phyloP scores from a whole-genome alignment of 192 early-diverging fungal species.

The Podochytrium sp. region DNA sequence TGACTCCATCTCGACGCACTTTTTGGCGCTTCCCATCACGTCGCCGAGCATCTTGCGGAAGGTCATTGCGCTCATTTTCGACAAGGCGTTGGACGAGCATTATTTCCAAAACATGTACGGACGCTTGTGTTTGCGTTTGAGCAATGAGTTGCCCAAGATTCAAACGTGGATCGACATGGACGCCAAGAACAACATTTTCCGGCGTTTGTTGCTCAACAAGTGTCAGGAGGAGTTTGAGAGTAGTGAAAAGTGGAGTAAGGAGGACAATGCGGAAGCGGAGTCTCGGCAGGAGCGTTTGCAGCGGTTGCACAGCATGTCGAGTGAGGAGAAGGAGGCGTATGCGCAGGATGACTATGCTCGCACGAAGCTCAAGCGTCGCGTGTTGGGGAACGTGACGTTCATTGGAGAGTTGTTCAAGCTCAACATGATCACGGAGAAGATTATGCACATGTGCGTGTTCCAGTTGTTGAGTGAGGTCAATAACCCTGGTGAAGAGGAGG shows the following conservation, averaged over 20 bases:
- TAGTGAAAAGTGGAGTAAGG: slow-evolving; percentile 76
- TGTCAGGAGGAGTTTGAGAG: slow-evolving; percentile 96
- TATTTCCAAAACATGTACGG: slow-evolving; percentile 91
- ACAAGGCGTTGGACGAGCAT: slow-evolving; percentile 96
- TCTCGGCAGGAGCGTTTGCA: slow-evolving; percentile 38
- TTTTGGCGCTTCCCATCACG: slow-evolving; percentile 77
- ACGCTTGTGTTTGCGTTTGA: slow-evolving; percentile 77
- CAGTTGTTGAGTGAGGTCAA: slow-evolving; percentile 73
- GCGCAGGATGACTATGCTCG: slow-evolving; percentile 75
- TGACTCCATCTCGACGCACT: slow-evolving; percentile 80
- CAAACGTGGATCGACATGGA: slow-evolving; percentile 71
- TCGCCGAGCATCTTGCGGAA: slow-evolving; percentile 72
- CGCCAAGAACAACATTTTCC: slow-evolving; percentile 77
- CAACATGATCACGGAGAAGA: slow-evolving; percentile 88
- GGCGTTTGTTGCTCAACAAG: slow-evolving; percentile 86
- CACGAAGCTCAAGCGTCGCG: slow-evolving; percentile 90
- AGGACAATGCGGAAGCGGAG: slow-evolving; percentile 39
- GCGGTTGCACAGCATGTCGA: slow-evolving; percentile 65
- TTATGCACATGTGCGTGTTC: slow-evolving; percentile 89
- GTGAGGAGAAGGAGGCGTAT: slow-evolving; percentile 58
- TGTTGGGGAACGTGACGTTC: slow-evolving; percentile 90
- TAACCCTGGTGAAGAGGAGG: slow-evolving; percentile 92
- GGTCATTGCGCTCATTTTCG: slow-evolving; percentile 86
- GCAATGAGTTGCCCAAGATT: slow-evolving; percentile 51
- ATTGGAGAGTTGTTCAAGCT: slow-evolving; percentile 96